These are phyloP conservation scores for Pythium brassicae DNA, from an alignment of 352 stramenopile genomes.

Conservation along the genomic window DNA sequence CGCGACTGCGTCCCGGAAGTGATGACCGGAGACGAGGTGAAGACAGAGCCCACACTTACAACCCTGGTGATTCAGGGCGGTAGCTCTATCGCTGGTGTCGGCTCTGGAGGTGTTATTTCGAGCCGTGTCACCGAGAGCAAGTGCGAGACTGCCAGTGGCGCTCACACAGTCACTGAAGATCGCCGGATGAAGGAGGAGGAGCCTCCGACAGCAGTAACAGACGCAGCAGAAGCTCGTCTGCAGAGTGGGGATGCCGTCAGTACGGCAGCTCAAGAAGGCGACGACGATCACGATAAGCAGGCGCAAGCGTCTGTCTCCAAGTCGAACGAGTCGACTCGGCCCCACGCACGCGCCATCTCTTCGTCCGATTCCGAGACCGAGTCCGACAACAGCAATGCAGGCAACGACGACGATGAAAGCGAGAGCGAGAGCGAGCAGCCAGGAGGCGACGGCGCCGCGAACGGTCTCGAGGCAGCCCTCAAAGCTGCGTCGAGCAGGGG, in stretches of 20 bases:
- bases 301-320: background rate
- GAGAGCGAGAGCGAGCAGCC: constrained; percentile 7
- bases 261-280: background rate
- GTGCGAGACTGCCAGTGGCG: no score
- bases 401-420: background rate
- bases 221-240: no score
- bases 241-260: background rate
- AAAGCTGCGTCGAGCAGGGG: constrained; percentile 24
- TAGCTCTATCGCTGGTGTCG: no score
- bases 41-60: no score
- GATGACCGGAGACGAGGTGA: no score
- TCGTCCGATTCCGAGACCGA: constrained; percentile 30
- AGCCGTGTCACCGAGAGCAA: no score
- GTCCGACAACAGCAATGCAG: constrained; percentile 14
- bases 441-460: constrained; percentile 14
- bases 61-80: no score
- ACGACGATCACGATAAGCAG: background rate
- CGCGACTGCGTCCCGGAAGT: no score
- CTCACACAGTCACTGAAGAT: no score
- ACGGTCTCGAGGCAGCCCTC: constrained; percentile 57
- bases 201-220: background rate
- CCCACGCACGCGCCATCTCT: constrained; percentile 5
- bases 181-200: background rate
- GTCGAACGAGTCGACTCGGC: background rate
- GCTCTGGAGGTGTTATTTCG: no score